These are phyloP conservation scores for Pelargonium citronellum DNA, from an alignment of 441 rosid genomes.

Conservation along the genomic window DNA sequence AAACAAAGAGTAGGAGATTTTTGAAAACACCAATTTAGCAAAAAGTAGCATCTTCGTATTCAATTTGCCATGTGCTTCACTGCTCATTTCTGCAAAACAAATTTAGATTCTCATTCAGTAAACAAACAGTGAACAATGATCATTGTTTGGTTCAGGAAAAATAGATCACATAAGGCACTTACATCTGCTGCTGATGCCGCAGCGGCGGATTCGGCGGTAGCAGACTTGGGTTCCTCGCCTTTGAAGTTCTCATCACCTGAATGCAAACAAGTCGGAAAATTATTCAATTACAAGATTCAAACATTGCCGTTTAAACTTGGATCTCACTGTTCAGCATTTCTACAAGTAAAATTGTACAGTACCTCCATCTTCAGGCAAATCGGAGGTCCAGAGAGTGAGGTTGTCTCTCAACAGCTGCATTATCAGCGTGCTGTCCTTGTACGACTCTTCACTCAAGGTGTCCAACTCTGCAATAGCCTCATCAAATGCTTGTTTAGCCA, in stretches of 20 bases:
- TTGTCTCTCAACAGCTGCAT: conserved; percentile 98
- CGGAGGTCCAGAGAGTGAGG: conserved; percentile 98
- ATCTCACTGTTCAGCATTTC: not conserved
- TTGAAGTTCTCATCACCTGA: conserved; percentile 72
- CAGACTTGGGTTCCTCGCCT: conserved; percentile 70
- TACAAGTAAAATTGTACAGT: not conserved
- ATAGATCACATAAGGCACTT: conserved; percentile 2
- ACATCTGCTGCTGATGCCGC: not conserved
- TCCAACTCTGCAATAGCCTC: conserved; percentile 98
- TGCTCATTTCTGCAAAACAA: not conserved
- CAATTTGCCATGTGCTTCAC: too few relatives aligned
- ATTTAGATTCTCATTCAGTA: conserved; percentile 9
- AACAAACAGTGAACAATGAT: not conserved
- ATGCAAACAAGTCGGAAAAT: not conserved
- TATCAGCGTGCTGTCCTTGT: conserved; percentile 95
- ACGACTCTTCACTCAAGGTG: conserved; percentile 92
- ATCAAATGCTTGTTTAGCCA: conserved; percentile 37
- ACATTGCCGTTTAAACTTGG: not conserved
- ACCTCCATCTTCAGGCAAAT: conserved; percentile 99
- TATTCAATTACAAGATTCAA: too few relatives aligned
- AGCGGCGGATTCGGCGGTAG: conserved; percentile 50
- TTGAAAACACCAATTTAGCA: too few relatives aligned
- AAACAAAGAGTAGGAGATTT: conserved; percentile 13
- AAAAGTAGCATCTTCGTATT: too few relatives aligned
- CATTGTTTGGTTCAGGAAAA: conserved; percentile 24